Percentiles rank a stretch among this genome's conserved stretches.
Conservation (phyloP, 805 yeast species). For the Blastobotrys parvus region DNA sequence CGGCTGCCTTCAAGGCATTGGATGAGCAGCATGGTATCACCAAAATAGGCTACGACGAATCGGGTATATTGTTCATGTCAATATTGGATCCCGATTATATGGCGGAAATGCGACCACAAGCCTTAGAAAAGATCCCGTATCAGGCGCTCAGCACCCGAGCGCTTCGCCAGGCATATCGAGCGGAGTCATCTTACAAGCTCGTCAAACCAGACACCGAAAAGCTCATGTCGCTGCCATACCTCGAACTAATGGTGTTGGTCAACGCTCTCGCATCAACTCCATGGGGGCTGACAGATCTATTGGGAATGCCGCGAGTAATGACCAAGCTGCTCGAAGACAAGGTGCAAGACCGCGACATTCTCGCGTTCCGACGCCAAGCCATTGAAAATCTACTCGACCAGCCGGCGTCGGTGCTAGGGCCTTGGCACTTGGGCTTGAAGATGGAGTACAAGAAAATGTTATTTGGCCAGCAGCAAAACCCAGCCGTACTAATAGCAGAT, state of each 20-base stretch:
- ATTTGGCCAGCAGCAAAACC: constrained; percentile 7
- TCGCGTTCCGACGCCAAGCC: constrained; percentile 11
- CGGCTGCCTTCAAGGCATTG: constrained; percentile 18
- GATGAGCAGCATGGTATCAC: constrained; percentile 21
- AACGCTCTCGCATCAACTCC: constrained; percentile 16
- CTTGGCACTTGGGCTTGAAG: constrained; percentile 13
- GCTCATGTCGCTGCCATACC: constrained; percentile 20
- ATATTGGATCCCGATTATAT: constrained; percentile 22
- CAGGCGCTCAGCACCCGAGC: constrained; percentile 21
- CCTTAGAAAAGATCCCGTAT: constrained; percentile 18
- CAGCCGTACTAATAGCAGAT: constrained; percentile 10
- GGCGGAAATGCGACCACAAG: constrained; percentile 13
- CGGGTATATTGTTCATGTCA: constrained; percentile 19
- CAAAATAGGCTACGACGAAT: background rate
- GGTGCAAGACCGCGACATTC: constrained; percentile 11
- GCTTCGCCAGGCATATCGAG: constrained; percentile 21
- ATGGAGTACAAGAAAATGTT: constrained; percentile 10
- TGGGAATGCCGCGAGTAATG: constrained; percentile 27
- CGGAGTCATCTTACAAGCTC: constrained; percentile 17
- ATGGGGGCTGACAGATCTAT: constrained; percentile 21
- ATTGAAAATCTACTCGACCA: constrained; percentile 11
- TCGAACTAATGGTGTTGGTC: constrained; percentile 22
- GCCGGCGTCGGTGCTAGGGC: constrained; percentile 6
- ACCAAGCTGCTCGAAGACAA: constrained; percentile 22
- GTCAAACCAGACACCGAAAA: constrained; percentile 13